phyloP scores from a whole-genome alignment of 768 basidiomycete species.

The Tulasnella sp. region DNA sequence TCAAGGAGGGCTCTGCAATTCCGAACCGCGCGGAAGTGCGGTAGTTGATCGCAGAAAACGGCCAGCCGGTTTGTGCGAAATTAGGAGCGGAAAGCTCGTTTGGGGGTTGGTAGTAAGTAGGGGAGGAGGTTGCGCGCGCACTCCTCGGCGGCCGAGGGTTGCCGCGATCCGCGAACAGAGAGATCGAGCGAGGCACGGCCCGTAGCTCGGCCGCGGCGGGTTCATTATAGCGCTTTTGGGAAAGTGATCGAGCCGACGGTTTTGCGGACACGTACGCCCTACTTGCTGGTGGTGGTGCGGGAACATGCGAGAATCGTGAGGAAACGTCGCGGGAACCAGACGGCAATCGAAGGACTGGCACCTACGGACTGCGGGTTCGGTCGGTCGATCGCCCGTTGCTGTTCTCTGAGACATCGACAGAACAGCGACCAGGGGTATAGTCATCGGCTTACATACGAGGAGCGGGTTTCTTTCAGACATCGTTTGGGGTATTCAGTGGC shows the following conservation, averaged over 20 bases:
- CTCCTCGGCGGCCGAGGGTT: too few relatives aligned
- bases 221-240: neutral
- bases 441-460: too few relatives aligned
- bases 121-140: neutral
- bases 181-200: too few relatives aligned
- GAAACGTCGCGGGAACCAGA: neutral
- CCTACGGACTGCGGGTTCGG: neutral
- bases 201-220: neutral
- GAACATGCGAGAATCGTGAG: neutral
- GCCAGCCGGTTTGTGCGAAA: neutral
- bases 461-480: neutral
- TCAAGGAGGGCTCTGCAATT: neutral
- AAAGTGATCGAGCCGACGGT: neutral
- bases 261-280: neutral
- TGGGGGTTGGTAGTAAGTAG: neutral
- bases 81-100: neutral
- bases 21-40: neutral
- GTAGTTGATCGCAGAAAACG: neutral
- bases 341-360: neutral
- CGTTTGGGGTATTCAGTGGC: neutral
- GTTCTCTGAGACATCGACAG: neutral
- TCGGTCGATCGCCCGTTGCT: neutral
- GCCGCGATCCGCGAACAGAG: too few relatives aligned
- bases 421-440: neutral
- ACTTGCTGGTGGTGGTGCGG: neutral